Evolutionary conservation across 208 protist species (phyloP).

Genomic region (Leishmania tropica): DNA sequence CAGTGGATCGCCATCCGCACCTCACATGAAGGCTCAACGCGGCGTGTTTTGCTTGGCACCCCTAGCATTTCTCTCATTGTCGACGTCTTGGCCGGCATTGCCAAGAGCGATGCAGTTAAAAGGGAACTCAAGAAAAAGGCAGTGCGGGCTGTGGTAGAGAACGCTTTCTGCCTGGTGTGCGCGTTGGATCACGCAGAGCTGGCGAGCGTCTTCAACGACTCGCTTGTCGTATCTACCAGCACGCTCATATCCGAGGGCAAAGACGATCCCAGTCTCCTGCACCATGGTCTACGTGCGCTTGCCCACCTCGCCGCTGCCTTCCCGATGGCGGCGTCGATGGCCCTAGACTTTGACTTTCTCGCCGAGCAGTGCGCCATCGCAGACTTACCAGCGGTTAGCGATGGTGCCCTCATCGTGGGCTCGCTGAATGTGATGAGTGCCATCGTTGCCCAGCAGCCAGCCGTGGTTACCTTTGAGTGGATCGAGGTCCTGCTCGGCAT

Average conservation of each 20-base stretch:
- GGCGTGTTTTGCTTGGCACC: slow-evolving; percentile 25
- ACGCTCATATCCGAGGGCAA: slow-evolving; percentile 47
- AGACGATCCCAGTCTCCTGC: slow-evolving; percentile 27
- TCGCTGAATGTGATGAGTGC: slow-evolving; percentile 71
- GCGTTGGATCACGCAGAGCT: slow-evolving; percentile 27
- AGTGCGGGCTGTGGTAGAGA: slow-evolving; percentile 15
- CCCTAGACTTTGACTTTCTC: slow-evolving; percentile 75
- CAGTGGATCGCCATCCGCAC: slow-evolving; percentile 9
- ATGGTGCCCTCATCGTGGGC: slow-evolving; percentile 45
- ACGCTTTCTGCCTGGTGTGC: slow-evolving; percentile 21
- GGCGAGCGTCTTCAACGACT: slow-evolving; percentile 26
- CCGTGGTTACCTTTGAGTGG: slow-evolving; percentile 82
- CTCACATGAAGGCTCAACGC: slow-evolving; percentile 12
- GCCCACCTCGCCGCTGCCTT: slow-evolving; percentile 40
- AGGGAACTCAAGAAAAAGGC: slow-evolving; percentile 21
- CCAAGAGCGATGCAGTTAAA: slow-evolving; percentile 19
- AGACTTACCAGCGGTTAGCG: slow-evolving; percentile 15
- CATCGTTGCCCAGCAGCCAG: slow-evolving; percentile 45
- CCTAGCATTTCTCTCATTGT: slow-evolving; percentile 20
- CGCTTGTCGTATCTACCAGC: slow-evolving; percentile 38
- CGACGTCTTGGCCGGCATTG: slow-evolving; percentile 21
- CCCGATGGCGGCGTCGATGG: slow-evolving; percentile 58
- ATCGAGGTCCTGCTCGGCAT: slow-evolving; percentile 59
- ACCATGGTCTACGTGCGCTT: slow-evolving; percentile 38
- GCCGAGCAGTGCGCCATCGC: slow-evolving; percentile 29